A percentile compares a stretch with the other conserved stretches of the same genome.
Conservation (phyloP, 2,329 filamentous ascomycete genomes). For the Lomentospora prolificans region DNA sequence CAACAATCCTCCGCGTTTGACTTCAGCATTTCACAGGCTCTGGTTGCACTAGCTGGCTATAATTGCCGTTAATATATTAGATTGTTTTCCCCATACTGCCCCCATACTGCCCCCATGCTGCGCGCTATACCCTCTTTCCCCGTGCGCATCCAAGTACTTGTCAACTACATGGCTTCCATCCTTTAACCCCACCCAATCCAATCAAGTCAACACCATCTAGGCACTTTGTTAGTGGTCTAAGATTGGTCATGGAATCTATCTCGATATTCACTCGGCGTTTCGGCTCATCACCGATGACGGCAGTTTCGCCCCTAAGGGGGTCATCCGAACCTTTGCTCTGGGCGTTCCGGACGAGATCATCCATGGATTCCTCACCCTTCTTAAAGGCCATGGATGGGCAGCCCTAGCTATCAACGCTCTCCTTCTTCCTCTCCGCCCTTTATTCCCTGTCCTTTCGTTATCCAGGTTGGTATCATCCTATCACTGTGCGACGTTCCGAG, state of each 20-base stretch:
- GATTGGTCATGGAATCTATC: constrained; percentile 2
- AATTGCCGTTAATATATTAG: not conserved
- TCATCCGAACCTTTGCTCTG: no score
- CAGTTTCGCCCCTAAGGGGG: not conserved
- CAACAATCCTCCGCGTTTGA: not conserved
- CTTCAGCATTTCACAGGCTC: not conserved
- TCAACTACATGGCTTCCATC: not conserved
- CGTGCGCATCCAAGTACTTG: not conserved
- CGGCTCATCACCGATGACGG: not conserved
- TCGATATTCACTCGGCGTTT: constrained; percentile 1
- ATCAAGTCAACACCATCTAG: not conserved
- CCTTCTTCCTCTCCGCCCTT: not conserved
- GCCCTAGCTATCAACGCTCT: no score
- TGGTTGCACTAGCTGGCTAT: not conserved
- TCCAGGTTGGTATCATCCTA: not conserved
- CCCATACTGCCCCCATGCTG: not conserved
- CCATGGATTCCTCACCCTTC: not conserved
- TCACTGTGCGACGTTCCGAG: not conserved
- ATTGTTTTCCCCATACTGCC: not conserved
- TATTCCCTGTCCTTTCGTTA: not conserved
- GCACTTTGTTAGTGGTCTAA: not conserved
- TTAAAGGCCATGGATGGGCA: not conserved
- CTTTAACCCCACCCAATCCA: not conserved
- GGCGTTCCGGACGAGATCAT: no score
- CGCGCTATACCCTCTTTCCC: not conserved